Base-by-base conservation (phyloP, 208 protist species). In the Leishmania major region DNA sequence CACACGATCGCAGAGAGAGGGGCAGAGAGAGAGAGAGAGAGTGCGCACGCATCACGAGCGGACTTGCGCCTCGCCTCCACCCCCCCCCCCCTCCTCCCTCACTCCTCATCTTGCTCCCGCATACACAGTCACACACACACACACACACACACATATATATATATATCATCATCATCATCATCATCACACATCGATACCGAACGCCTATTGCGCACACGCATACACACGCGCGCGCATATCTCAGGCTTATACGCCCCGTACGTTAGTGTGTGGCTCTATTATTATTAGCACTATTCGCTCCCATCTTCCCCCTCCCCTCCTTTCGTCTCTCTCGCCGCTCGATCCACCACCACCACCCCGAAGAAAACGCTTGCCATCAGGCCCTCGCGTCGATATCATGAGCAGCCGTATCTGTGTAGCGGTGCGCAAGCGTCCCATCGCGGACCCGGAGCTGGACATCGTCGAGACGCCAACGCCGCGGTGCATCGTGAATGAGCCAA, bases 401-500 rank as follows among this genome's bases (percentile, higher is more conserved):
- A 94, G 79, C 72, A 95, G 89, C 82, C 91, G 94, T 19, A 98
- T 98, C 55, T 97, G 92, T 79, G 96, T 98, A 11, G 94, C 93
- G 47, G 96, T 99, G 76, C 92, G 97, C 71, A 98, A 98, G 87
- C 88, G 97, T 0, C 97, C 97, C 15, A 88, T 95, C 7, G 81
- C 85, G 43, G 89, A 93, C 75, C 94, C 71, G 77, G 89, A 80
- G 78, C 93, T 88, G 73, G 95, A 98, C 83, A 94, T 99, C 80
- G 91, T 98, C 11, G 84, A 94, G 80, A 96, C 94, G 31, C 87
- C 88, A 22, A 90, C 92, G 8, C 91, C 94, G 45, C 71, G 90
- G 62, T 85, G 95, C 62, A 88, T 96, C 45, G 94, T 99, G 28
- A 95, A 97, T 80, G 97, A 98, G 85, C 97, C 96, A 11, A 98